Conservation (phyloP, 2,329 filamentous ascomycete species). For the Diplodia corticola region DNA sequence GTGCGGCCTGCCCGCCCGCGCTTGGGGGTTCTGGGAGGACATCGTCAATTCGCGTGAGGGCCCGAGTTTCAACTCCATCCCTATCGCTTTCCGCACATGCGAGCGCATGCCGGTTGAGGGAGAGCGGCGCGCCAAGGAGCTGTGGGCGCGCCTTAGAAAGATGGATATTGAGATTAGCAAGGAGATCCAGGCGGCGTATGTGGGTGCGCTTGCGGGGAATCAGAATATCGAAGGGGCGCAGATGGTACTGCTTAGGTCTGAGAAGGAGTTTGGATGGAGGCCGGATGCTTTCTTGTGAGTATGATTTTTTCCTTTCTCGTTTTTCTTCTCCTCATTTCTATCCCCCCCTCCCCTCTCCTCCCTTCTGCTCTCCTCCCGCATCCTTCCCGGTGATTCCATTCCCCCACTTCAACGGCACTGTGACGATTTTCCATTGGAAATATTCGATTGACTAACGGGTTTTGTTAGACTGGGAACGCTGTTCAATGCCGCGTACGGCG, state of each 20-base stretch:
- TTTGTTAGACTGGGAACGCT: constrained; percentile 66
- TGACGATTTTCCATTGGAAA: too few species aligned
- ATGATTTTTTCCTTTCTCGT: constrained; percentile 32
- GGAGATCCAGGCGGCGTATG: constrained; percentile 72
- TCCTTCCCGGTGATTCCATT: too few species aligned
- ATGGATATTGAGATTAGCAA: constrained; percentile 79
- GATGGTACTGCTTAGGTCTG: constrained; percentile 65
- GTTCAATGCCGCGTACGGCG: constrained; percentile 71
- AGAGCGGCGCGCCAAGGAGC: constrained; percentile 48
- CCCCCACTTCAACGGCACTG: too few species aligned
- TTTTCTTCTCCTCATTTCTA: not conserved
- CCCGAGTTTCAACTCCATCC: constrained; percentile 76
- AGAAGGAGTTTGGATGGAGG: constrained; percentile 63
- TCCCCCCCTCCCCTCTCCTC: too few species aligned
- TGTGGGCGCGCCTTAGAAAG: constrained; percentile 69
- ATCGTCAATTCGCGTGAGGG: constrained; percentile 84
- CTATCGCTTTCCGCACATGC: constrained; percentile 78
- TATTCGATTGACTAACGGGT: constrained; percentile 24
- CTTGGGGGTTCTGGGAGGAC: constrained; percentile 78
- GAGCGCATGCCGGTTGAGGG: constrained; percentile 58
- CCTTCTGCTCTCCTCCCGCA: too few species aligned
- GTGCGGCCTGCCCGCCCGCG: constrained; percentile 64
- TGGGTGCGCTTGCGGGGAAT: constrained; percentile 73
- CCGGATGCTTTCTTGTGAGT: constrained; percentile 74
- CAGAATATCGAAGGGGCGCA: constrained; percentile 69